Conservation (phyloP, 305 asterid species). For the Fraxinus baroniana region DNA sequence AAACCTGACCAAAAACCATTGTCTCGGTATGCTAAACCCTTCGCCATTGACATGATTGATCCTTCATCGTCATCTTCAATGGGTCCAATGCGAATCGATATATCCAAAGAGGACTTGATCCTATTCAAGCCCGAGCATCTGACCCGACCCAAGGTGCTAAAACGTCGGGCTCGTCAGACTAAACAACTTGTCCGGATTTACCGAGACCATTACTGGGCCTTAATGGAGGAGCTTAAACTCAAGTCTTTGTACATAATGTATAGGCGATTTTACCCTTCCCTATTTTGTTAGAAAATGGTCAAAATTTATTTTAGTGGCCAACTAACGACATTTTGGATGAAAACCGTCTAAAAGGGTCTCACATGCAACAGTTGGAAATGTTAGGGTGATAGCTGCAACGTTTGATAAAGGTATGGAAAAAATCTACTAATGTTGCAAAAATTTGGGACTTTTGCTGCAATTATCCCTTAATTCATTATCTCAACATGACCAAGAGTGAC, state of each 20-base stretch:
- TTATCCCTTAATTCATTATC: too few species aligned
- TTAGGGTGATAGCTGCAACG: too few species aligned
- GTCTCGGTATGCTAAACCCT: neutral
- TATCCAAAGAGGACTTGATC: conserved; percentile 32
- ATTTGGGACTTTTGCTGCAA: too few species aligned
- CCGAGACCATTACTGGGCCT: conserved; percentile 47
- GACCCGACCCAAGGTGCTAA: conserved; percentile 39
- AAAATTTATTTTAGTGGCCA: too few species aligned
- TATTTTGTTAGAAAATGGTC: too few species aligned
- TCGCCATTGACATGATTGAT: neutral
- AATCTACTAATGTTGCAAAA: too few species aligned
- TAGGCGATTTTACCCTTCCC: too few species aligned
- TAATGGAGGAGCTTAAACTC: conserved; percentile 50
- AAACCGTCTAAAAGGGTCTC: too few species aligned
- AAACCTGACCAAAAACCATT: conserved; percentile 11
- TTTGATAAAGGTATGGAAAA: too few species aligned
- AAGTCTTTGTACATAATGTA: conserved; percentile 1
- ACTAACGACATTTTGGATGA: too few species aligned
- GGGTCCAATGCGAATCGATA: conserved; percentile 32
- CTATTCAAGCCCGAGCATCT: conserved; percentile 35
- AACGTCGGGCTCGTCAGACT: conserved; percentile 40
- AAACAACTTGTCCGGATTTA: conserved; percentile 41
- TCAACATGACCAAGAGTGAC: too few species aligned
- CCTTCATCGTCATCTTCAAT: conserved; percentile 28
- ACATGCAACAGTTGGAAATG: too few species aligned